Evolutionary conservation across 768 basidiomycete genomes (phyloP), one percentile per base, ranked within the genome.

Genomic region (Lyophyllum shimeji): DNA sequence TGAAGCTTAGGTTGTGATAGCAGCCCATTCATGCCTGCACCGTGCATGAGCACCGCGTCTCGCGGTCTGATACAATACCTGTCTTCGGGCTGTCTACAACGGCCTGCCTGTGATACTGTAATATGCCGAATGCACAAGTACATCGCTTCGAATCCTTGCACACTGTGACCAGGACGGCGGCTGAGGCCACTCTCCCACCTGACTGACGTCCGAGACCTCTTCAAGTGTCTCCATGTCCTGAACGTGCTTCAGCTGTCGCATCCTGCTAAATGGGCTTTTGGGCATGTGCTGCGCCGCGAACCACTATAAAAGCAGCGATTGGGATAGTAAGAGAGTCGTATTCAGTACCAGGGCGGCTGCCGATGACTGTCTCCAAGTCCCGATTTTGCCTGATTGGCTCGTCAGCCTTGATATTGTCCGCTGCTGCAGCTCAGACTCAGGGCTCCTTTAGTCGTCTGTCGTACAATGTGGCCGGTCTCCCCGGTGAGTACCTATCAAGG

Each of bases 381-480:
- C 33, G 44, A 42, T 24, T 8, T 20, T 20, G 20, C n/a, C n/a
- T n/a, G 17, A 24, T 53, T 27, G 31, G 46, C 20, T 39, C 53
- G 24, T 39, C 33, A 21, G 13, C 42, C 0, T 46, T 50, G n/a
- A 46, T 50, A 39, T 39, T 31, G 27, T 57, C 45, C 20, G 40
- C 34, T 29, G 24, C 29, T n/a, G 65, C 64, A 6, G 63, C 67
- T 20, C 61, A 62, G 49, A 66, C 58, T 9, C 46, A 59, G 3
- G 71, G 71, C 13, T 58, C 65, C 1, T 61, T 71, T 53, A 66
- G 58, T 24, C 37, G 71, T 17, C 55, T 73, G 34, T 66, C 69
- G 6, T 70, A 68, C 54, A 73, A 71, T 52, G 71, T 73, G 42
- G 71, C 71, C 12, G 71, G 71, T 1, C 62, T 73, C 24, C 71